phyloP scores from a whole-genome alignment of 2,329 filamentous ascomycete genomes.

The Tolypocladium endophyticum region DNA sequence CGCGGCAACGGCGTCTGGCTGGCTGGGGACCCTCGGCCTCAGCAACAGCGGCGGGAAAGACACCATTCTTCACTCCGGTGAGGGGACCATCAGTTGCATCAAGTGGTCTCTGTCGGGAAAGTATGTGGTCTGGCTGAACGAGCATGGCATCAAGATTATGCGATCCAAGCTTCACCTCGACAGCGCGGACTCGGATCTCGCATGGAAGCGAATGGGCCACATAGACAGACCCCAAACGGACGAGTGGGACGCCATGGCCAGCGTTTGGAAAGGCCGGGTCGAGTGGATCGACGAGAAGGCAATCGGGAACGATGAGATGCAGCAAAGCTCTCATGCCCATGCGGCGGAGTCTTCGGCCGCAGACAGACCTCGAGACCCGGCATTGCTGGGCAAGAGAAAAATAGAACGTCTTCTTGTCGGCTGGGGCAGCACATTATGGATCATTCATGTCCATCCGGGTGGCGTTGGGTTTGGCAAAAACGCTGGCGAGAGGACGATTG shows the following conservation, averaged over 20 bases:
- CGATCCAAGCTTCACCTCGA: constrained; percentile 76
- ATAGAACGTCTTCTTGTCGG: constrained; percentile 81
- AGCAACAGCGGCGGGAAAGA: constrained; percentile 73
- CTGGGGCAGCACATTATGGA: constrained; percentile 95
- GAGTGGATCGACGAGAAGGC: constrained; percentile 87
- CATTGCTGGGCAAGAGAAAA: constrained; percentile 32
- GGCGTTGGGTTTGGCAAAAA: constrained; percentile 55
- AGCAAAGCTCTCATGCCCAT: constrained; percentile 26
- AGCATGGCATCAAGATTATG: constrained; percentile 97
- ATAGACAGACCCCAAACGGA: constrained; percentile 78
- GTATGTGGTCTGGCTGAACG: constrained; percentile 92
- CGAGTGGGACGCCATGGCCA: constrained; percentile 92
- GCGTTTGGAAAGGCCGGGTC: constrained; percentile 82
- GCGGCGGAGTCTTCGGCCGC: constrained; percentile 32
- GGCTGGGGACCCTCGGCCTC: constrained; percentile 82
- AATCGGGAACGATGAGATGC: constrained; percentile 59
- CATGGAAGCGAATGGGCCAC: constrained; percentile 92
- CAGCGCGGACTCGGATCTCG: constrained; percentile 62
- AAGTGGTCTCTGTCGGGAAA: constrained; percentile 91
- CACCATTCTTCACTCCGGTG: constrained; percentile 78
- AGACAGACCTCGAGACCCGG: constrained; percentile 37
- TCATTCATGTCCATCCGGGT: constrained; percentile 79
- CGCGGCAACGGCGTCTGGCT: constrained; percentile 74
- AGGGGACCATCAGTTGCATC: constrained; percentile 82
- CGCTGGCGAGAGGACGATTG: constrained; percentile 60